phyloP scores from a whole-genome alignment of 371 early-diverging fungal genomes.

The Catenaria anguillulae region DNA sequence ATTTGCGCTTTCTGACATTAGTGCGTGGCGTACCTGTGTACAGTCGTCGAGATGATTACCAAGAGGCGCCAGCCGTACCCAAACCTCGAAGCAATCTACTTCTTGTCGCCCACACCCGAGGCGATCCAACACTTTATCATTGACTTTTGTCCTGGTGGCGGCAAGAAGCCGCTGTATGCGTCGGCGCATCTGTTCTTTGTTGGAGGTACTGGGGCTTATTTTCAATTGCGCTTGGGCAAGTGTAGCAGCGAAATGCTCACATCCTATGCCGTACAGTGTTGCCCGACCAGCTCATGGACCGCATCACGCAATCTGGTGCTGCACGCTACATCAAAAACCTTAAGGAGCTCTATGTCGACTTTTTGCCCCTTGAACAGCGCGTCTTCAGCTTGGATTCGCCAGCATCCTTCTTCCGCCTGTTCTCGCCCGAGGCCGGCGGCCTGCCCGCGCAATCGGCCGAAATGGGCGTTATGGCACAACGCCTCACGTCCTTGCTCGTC shows the following conservation, averaged over 20 bases:
- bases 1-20: background rate
- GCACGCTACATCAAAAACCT: constrained; percentile 44
- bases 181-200: constrained; percentile 68
- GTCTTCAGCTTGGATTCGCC: constrained; percentile 64
- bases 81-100: constrained; percentile 76
- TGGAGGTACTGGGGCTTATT: constrained; percentile 43
- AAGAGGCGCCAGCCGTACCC: constrained; percentile 69
- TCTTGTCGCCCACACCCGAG: constrained; percentile 65
- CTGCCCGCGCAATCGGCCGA: constrained; percentile 22
- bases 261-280: constrained; percentile 23
- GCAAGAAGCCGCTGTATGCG: constrained; percentile 43
- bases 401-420: constrained; percentile 39
- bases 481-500: constrained; percentile 55
- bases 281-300: constrained; percentile 38
- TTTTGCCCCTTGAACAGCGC: constrained; percentile 63
- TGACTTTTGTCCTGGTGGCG: constrained; percentile 45
- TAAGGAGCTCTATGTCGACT: constrained; percentile 65
- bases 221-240: too few species aligned
- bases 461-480: constrained; percentile 46
- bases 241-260: too few species aligned
- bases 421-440: constrained; percentile 24
- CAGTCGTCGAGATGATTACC: constrained; percentile 54
- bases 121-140: constrained; percentile 58
- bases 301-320: constrained; percentile 38
- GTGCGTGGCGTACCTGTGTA: too few species aligned